Percentiles rank a stretch among this genome's conserved stretches.
These are phyloP conservation scores for Sechiopsis laciniata DNA, from an alignment of 306 rosid species.

Conservation along the genomic window DNA sequence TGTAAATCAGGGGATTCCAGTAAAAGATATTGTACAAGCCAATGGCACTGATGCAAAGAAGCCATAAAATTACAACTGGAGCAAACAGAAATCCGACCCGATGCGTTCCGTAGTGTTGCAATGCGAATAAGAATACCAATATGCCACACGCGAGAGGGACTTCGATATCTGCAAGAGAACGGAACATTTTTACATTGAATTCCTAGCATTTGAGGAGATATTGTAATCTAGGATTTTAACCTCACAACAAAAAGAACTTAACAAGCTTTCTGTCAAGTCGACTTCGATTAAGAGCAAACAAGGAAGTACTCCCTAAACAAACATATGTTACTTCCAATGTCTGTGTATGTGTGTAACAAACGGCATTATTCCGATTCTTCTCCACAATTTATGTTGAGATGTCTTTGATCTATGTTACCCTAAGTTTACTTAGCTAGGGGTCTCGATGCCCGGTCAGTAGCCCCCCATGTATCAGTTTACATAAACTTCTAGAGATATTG, in stretches of 20 bases:
- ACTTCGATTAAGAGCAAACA: neutral
- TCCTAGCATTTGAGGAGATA: neutral
- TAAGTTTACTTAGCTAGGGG: too few species aligned
- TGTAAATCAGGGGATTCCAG: conserved; percentile 84
- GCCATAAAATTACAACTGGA: conserved; percentile 82
- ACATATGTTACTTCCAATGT: neutral
- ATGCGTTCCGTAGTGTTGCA: conserved; percentile 93
- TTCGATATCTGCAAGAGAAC: conserved; percentile 61
- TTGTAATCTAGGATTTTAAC: neutral
- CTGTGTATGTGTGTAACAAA: neutral
- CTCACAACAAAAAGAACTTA: neutral
- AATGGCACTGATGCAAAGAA: conserved; percentile 80
- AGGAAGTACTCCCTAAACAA: neutral
- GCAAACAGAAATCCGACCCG: conserved; percentile 81
- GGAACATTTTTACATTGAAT: neutral
- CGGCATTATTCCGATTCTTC: neutral
- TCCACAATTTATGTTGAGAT: neutral
- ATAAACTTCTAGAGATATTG: too few species aligned
- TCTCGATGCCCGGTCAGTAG: too few species aligned
- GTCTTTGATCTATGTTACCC: too few species aligned
- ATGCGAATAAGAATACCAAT: conserved; percentile 68
- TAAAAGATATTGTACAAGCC: conserved; percentile 77
- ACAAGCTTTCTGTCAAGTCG: neutral
- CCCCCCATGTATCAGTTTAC: too few species aligned
- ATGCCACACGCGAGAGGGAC: conserved; percentile 79